Evolutionary conservation across 2,329 filamentous ascomycete species (phyloP).

Genomic region (Exophiala alcalophila): DNA sequence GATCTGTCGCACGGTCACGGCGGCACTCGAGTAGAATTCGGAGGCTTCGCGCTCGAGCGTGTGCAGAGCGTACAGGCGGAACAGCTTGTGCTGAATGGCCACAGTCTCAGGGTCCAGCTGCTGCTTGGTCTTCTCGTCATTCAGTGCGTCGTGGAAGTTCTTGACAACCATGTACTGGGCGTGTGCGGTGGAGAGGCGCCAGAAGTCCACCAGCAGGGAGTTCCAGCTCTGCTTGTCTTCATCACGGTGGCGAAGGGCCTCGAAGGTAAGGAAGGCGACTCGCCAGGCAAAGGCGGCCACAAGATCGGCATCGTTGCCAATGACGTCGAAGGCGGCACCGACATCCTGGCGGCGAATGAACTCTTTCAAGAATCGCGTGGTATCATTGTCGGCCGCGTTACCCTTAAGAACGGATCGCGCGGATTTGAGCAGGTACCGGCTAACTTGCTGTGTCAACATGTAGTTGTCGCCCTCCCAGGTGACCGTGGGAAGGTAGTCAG

Average conservation of each 20-base stretch:
- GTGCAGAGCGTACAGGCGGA: slow-evolving; percentile 63
- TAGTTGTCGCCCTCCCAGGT: slow-evolving; percentile 81
- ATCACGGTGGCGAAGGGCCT: slow-evolving; percentile 70
- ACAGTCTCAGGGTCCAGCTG: slow-evolving; percentile 58
- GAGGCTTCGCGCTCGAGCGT: slow-evolving; percentile 66
- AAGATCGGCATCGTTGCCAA: slow-evolving; percentile 67
- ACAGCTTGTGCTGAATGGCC: slow-evolving; percentile 61
- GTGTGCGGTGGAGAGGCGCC: slow-evolving; percentile 70
- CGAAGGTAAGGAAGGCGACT: slow-evolving; percentile 69
- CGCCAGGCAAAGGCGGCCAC: slow-evolving; percentile 75
- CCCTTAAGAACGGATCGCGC: slow-evolving; percentile 67
- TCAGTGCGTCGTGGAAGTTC: slow-evolving; percentile 71
- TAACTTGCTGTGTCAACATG: slow-evolving; percentile 78
- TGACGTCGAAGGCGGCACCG: slow-evolving; percentile 70
- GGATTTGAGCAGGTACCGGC: slow-evolving; percentile 72
- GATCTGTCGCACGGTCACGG: slow-evolving; percentile 70
- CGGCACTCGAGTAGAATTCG: slow-evolving; percentile 69
- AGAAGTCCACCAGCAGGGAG: slow-evolving; percentile 73
- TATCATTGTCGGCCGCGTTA: slow-evolving; percentile 65
- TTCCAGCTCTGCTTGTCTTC: slow-evolving; percentile 76
- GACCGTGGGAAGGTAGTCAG: slow-evolving; percentile 68
- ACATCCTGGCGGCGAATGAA: slow-evolving; percentile 66
- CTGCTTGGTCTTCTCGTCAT: slow-evolving; percentile 51
- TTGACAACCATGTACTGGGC: slow-evolving; percentile 76
- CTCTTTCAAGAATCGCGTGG: slow-evolving; percentile 61